These are phyloP conservation scores for Exophiala aquamarina DNA, from an alignment of 2,329 filamentous ascomycete genomes.

Conservation along the genomic window DNA sequence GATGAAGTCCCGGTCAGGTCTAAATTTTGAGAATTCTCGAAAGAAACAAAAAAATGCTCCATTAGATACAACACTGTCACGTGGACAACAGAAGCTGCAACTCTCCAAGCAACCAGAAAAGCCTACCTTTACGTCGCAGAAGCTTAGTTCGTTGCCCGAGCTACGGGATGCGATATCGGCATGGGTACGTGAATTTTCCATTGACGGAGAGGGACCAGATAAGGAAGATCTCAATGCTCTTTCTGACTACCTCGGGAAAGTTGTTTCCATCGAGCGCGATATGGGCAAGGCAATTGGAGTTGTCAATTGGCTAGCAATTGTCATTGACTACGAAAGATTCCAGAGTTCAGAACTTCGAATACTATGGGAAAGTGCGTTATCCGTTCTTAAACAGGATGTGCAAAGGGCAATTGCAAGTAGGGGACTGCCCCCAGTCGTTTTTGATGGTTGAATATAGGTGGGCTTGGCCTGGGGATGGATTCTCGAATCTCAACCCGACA, in stretches of 20 bases:
- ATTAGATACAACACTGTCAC: slow-evolving; percentile 14
- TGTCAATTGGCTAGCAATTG: slow-evolving; percentile 61
- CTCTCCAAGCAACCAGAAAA: slow-evolving; percentile 52
- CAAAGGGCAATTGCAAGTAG: slow-evolving; percentile 57
- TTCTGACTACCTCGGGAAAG: slow-evolving; percentile 67
- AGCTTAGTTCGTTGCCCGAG: slow-evolving; percentile 58
- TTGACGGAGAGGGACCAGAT: slow-evolving; percentile 80
- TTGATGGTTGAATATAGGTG: slow-evolving; percentile 36
- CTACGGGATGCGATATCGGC: slow-evolving; percentile 71
- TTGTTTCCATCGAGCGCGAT: slow-evolving; percentile 75
- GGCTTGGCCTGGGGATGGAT: too few species aligned
- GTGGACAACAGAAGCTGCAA: slow-evolving; percentile 40
- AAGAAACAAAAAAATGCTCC: slow-evolving; percentile 26
- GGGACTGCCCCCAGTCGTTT: slow-evolving; percentile 57
- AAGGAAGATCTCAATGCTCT: slow-evolving; percentile 74
- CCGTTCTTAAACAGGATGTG: slow-evolving; percentile 45
- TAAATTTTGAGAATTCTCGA: slow-evolving; percentile 42
- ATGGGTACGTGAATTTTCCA: slow-evolving; percentile 72
- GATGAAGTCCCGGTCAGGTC: slow-evolving; percentile 57
- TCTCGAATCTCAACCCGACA: too few species aligned
- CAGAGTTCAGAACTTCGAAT: slow-evolving; percentile 44
- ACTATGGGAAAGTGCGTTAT: slow-evolving; percentile 41
- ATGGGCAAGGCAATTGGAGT: slow-evolving; percentile 71
- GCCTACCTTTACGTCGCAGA: slow-evolving; percentile 63
- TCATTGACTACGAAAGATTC: slow-evolving; percentile 40